A percentile compares a stretch with the other conserved stretches of the same genome.
phyloP scores from a whole-genome alignment of 2,329 filamentous ascomycete genomes.

The Huntiella abstrusa region DNA sequence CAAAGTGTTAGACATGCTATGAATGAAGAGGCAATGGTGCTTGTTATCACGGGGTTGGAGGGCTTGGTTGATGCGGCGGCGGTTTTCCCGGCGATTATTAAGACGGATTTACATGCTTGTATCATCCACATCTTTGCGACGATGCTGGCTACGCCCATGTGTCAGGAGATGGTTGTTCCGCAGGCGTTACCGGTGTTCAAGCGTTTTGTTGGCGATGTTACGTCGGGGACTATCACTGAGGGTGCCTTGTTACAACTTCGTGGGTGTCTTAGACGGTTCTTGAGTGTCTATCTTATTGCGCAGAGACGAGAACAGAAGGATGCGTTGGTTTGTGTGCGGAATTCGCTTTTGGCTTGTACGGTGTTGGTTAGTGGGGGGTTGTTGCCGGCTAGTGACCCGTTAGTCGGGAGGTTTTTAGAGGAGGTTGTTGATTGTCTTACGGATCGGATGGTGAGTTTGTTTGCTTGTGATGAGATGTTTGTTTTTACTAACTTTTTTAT shows the following conservation, averaged over 20 bases:
- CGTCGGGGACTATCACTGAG: slow-evolving; percentile 26
- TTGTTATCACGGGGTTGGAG: slow-evolving; percentile 64
- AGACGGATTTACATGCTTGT: slow-evolving; percentile 86
- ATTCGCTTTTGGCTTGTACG: slow-evolving; percentile 71
- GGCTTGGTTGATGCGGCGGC: slow-evolving; percentile 87
- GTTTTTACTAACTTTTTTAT: slow-evolving; percentile 2
- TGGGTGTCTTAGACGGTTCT: slow-evolving; percentile 64
- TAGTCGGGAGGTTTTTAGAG: slow-evolving; percentile 56
- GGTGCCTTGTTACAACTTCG: slow-evolving; percentile 51
- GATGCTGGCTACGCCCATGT: slow-evolving; percentile 65
- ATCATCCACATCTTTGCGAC: slow-evolving; percentile 94
- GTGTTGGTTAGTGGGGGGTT: slow-evolving; percentile 71
- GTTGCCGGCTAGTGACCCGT: slow-evolving; percentile 54
- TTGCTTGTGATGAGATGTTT: neutral
- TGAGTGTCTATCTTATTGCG: slow-evolving; percentile 58
- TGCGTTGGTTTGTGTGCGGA: slow-evolving; percentile 78
- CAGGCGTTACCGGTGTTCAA: slow-evolving; percentile 82
- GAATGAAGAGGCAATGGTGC: slow-evolving; percentile 67
- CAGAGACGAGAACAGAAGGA: slow-evolving; percentile 58
- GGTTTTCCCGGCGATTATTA: slow-evolving; percentile 91
- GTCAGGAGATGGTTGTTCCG: slow-evolving; percentile 75
- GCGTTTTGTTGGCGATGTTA: slow-evolving; percentile 67
- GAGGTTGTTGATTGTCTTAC: slow-evolving; percentile 72
- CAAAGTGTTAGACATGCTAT: slow-evolving; percentile 54
- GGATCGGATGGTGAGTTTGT: slow-evolving; percentile 52